Evolutionary conservation across 2,329 filamentous ascomycete species (phyloP).

Genomic region (Diplodia sapinea): DNA sequence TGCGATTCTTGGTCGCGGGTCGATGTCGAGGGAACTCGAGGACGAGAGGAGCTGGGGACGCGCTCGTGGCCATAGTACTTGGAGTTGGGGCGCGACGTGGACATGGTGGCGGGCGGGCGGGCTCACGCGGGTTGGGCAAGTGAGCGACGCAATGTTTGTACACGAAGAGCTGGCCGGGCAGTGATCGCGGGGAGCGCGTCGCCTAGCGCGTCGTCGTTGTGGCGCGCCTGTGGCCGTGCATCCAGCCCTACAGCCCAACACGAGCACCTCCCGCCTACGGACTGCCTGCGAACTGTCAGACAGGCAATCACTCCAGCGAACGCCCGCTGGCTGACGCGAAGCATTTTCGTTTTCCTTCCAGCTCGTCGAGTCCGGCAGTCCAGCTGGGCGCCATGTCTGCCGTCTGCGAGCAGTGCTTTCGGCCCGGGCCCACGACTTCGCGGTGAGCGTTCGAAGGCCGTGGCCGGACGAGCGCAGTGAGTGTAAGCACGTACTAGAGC

Average conservation of each 20-base stretch:
- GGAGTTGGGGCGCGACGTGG: slow-evolving; percentile 42
- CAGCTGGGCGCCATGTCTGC: neutral
- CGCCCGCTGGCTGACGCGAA: neutral
- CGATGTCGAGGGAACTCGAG: slow-evolving; percentile 44
- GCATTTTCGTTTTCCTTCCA: neutral
- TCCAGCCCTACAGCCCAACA: neutral
- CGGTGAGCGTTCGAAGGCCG: neutral
- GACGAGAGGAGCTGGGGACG: slow-evolving; percentile 42
- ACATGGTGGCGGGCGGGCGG: slow-evolving; percentile 39
- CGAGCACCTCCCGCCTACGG: neutral
- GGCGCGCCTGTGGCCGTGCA: slow-evolving; percentile 19
- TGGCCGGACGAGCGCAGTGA: neutral
- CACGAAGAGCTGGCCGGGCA: slow-evolving; percentile 25
- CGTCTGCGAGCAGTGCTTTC: neutral
- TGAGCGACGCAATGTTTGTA: slow-evolving; percentile 27
- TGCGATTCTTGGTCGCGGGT: slow-evolving; percentile 29
- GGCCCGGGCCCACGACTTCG: neutral
- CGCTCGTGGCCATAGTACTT: slow-evolving; percentile 44
- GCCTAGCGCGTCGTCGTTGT: slow-evolving; percentile 24
- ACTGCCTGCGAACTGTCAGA: neutral
- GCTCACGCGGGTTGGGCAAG: slow-evolving; percentile 37
- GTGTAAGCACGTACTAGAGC: neutral
- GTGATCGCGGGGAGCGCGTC: slow-evolving; percentile 27
- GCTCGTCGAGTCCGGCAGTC: neutral
- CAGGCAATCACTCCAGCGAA: neutral